Base-by-base conservation (phyloP, 257 asterid genomes). In the Solanum rostratum region DNA sequence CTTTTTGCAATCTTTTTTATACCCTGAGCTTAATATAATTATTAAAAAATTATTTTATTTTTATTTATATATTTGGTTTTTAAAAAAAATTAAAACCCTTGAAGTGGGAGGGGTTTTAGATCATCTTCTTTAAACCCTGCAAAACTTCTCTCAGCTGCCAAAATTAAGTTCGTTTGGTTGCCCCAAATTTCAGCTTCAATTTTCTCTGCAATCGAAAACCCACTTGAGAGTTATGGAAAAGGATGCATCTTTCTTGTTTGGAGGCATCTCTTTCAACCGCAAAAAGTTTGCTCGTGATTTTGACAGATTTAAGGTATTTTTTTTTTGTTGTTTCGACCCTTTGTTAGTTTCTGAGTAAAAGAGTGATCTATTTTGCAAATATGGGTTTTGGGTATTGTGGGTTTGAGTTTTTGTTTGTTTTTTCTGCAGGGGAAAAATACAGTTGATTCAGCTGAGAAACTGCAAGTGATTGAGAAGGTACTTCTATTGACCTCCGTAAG, bases 231-330 rank as follows among this genome's bases (percentile, higher is more conserved):
- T 6, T 63, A 83, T 83, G 94, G 95, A 90, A 60, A 91, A 84
- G 84, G 96, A 91, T 81, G 45, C 91, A 30, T 93, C 97, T 33
- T 94, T 94, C 83, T 91, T 95, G 76, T 95, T 95, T 89, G 85
- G 94, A 7, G 98, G 99, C 45, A 90, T 88, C 50, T 80, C 88
- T 45, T 95, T 95, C 90, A 88, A 92, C 74, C 97, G 97, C 82
- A 91, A 90, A 85, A 94, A 88, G 85, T 94, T 94, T 84, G 86
- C 96, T 65, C 43, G 41, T 41, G 97, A 92, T 87, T 87, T 94
- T 63, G 88, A 89, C 87, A 90, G 89, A 86, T 95, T 95, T 90
- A 89, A 93, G 97, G 98, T 93, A 76, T 18, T 29, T 29, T 69
- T 39, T 2, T 11, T 18, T 13, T 81, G 20, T 57, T 60, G 37